These are phyloP conservation scores for Hirsutella thompsonii DNA, from an alignment of 2,329 filamentous ascomycete genomes.

Conservation along the genomic window DNA sequence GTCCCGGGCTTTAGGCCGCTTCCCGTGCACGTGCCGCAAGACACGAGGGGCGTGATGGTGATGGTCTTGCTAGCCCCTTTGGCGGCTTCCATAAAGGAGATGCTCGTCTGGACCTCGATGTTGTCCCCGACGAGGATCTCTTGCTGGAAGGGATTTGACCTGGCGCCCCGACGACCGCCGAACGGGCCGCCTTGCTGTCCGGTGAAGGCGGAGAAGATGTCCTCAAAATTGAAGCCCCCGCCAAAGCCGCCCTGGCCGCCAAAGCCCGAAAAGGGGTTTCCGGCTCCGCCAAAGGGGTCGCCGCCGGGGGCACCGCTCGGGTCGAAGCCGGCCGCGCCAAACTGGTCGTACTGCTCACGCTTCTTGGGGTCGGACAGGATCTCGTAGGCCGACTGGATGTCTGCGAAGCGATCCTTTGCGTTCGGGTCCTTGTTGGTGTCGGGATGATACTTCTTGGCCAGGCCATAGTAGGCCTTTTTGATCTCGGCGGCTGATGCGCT, in stretches of 20 bases:
- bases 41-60: constrained; percentile 64
- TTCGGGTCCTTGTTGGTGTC: constrained; percentile 91
- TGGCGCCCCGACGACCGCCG: constrained; percentile 37
- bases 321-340: constrained; percentile 79
- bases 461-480: constrained; percentile 95
- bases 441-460: constrained; percentile 95
- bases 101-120: constrained; percentile 86
- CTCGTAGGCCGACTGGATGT: constrained; percentile 90
- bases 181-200: constrained; percentile 38
- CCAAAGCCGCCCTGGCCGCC: constrained; percentile 54
- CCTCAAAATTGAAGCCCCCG: constrained; percentile 86
- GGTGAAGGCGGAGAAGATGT: constrained; percentile 81
- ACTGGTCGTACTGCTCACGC: constrained; percentile 83
- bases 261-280: constrained; percentile 50
- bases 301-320: constrained; percentile 53
- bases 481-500: constrained; percentile 74
- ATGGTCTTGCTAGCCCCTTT: constrained; percentile 87
- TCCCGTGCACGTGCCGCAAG: constrained; percentile 74
- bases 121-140: constrained; percentile 87
- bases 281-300: constrained; percentile 49
- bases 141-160: constrained; percentile 54
- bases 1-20: constrained; percentile 74
- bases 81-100: constrained; percentile 92
- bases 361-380: constrained; percentile 87
- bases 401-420: constrained; percentile 91